A percentile compares a stretch with the other conserved stretches of the same genome.
Evolutionary conservation across 805 yeast genomes (phyloP).

Genomic region (Candida montana): DNA sequence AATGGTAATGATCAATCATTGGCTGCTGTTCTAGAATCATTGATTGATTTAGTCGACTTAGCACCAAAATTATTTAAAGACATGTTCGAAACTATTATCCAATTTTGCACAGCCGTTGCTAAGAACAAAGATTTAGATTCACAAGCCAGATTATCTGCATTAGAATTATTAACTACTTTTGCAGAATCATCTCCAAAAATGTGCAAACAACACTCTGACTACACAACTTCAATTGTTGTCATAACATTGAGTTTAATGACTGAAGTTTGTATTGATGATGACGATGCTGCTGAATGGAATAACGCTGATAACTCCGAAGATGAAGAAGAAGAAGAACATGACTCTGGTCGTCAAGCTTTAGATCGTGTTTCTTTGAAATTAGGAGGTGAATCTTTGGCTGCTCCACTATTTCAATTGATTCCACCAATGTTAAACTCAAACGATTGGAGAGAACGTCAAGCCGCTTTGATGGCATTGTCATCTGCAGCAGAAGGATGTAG

Average conservation of each 20-base stretch:
- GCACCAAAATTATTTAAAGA: constrained; percentile 94
- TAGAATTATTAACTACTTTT: constrained; percentile 85
- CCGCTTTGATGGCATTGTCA: constrained; percentile 93
- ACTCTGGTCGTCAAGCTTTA: constrained; percentile 90
- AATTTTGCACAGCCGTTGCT: constrained; percentile 78
- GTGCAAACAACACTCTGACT: constrained; percentile 78
- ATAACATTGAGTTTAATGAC: constrained; percentile 81
- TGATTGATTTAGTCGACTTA: constrained; percentile 84
- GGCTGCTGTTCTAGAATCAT: constrained; percentile 80
- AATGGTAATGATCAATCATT: constrained; percentile 77
- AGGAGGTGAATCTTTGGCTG: constrained; percentile 79
- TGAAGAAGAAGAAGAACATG: constrained; percentile 83
- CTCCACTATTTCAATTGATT: constrained; percentile 78
- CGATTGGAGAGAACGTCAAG: constrained; percentile 94
- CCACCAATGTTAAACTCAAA: constrained; percentile 75
- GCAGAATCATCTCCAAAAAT: constrained; percentile 91
- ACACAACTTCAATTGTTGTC: constrained; percentile 66
- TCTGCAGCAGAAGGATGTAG: constrained; percentile 97
- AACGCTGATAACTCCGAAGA: constrained; percentile 72
- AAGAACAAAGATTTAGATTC: constrained; percentile 78
- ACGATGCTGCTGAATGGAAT: constrained; percentile 85
- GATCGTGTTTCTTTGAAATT: constrained; percentile 84
- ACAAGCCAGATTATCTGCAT: constrained; percentile 73
- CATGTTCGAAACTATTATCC: constrained; percentile 83
- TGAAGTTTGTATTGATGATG: constrained; percentile 85